Evolutionary conservation across 1,284 basidiomycete species (phyloP), one percentile per base, ranked within the genome.

Genomic region (Spongispora temasekensis): DNA sequence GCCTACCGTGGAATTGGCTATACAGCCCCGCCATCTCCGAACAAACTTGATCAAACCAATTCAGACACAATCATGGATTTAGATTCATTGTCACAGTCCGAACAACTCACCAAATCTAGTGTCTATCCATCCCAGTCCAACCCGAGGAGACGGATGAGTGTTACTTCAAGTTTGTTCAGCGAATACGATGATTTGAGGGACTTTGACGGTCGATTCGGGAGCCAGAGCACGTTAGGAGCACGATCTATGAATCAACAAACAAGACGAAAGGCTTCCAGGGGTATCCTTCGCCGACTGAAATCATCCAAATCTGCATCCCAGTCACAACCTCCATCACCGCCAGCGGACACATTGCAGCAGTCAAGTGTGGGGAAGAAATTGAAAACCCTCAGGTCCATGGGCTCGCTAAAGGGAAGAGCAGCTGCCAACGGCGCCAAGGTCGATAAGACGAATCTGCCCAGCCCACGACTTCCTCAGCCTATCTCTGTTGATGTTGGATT

Each of bases 171-270:
- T 65, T 78, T 78, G 23, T 91, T 91, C 71, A 93, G 91, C 69
- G 91, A 93, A 66, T 94, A 93, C 64, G 92, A 94, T 64, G 93
- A 94, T 73, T 75, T 94, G 32, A 79, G 84, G 32, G 91, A 94
- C 72, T 94, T 94, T 60, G 89, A 92, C 34, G 91, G 92, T 48
- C 82, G 88, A 17, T 94, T 93, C 65, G 90, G 89, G 66, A 93
- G 91, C 69, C 81, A 80, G 62, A 92, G 88, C 66, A 92, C 89
- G 0, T 73, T 93, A 17, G 87, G 82, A 6, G 78, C 75, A 64
- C 78, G 63, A 63, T 76, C 64, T 66, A 72, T 60, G 65, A 76
- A 68, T 34, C 77, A 72, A 57, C 75, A 71, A 54, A 72, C 69
- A 53, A 74, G 64, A 66, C 78, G 83, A 35, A 91, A 90, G 69